A percentile compares a stretch with the other conserved stretches of the same genome.
Evolutionary conservation across 768 basidiomycete genomes (phyloP).

Genomic region (Strobilomyces echinocephalus): DNA sequence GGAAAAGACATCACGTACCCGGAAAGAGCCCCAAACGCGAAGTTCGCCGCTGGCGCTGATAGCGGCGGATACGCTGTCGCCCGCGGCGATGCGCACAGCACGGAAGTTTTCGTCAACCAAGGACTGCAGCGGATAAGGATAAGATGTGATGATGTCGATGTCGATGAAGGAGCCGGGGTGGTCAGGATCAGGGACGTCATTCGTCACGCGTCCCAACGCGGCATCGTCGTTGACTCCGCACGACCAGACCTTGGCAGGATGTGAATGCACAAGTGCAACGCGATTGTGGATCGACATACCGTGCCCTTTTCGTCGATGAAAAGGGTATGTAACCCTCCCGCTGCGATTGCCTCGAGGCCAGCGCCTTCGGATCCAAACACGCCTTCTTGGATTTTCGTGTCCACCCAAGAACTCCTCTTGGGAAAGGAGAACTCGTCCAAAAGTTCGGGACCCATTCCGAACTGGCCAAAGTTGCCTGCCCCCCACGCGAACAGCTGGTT

Average conservation of each 20-base stretch:
- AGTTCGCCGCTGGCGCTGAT: constrained; percentile 76
- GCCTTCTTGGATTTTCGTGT: constrained; percentile 67
- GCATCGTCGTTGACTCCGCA: constrained; percentile 88
- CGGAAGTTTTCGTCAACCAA: constrained; percentile 78
- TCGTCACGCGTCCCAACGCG: constrained; percentile 76
- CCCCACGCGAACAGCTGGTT: constrained; percentile 84
- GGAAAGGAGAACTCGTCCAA: constrained; percentile 74
- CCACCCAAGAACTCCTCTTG: constrained; percentile 70
- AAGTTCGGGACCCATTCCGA: constrained; percentile 78
- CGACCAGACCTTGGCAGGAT: constrained; percentile 63
- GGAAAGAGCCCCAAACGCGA: constrained; percentile 86
- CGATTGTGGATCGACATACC: constrained; percentile 45
- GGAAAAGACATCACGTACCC: constrained; percentile 47
- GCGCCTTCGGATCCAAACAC: constrained; percentile 65
- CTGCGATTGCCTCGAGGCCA: constrained; percentile 77
- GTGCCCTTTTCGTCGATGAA: constrained; percentile 87
- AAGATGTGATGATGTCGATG: constrained; percentile 44
- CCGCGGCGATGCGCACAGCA: constrained; percentile 75
- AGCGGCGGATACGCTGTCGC: constrained; percentile 86
- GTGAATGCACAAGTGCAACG: constrained; percentile 1
- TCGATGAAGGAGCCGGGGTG: constrained; percentile 56
- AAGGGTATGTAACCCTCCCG: constrained; percentile 86
- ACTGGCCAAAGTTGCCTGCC: constrained; percentile 91
- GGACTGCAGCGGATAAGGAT: constrained; percentile 63
- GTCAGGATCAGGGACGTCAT: constrained; percentile 52